Evolutionary conservation across 2,329 filamentous ascomycete species (phyloP).

Genomic region (Knufia fluminis): DNA sequence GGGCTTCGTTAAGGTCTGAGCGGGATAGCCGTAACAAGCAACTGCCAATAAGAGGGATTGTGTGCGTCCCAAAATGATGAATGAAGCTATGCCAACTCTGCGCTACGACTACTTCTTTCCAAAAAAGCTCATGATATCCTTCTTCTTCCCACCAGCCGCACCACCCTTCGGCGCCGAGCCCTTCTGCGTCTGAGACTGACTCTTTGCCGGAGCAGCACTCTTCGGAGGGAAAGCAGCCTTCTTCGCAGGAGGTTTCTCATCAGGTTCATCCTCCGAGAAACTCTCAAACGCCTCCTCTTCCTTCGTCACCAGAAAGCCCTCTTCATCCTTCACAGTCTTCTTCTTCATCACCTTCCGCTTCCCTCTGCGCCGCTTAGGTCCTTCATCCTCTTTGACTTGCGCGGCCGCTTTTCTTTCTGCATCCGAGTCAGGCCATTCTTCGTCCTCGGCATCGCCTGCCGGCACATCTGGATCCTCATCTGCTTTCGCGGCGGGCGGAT

Average conservation of each 20-base stretch:
- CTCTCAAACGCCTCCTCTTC: conserved; percentile 83
- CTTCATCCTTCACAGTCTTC: conserved; percentile 74
- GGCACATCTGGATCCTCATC: conserved; percentile 6
- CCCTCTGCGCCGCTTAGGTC: conserved; percentile 62
- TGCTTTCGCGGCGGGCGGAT: conserved; percentile 11
- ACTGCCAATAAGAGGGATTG: no score
- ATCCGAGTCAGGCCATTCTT: conserved; percentile 27
- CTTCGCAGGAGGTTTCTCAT: conserved; percentile 33
- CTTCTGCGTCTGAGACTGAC: conserved; percentile 24
- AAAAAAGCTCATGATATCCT: conserved; percentile 89
- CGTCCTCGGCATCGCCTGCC: conserved; percentile 42
- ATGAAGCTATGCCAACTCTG: neutral
- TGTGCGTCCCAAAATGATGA: no score
- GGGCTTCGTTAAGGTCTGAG: conserved; percentile 12
- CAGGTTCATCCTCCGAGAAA: conserved; percentile 80
- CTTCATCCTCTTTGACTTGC: conserved; percentile 23
- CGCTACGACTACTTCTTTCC: conserved; percentile 56
- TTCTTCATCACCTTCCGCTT: conserved; percentile 77
- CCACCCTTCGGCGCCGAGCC: conserved; percentile 42
- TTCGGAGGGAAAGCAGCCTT: neutral
- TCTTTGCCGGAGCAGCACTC: conserved; percentile 1
- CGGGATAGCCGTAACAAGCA: no score
- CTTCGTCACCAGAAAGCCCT: conserved; percentile 83
- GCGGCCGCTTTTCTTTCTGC: conserved; percentile 12
- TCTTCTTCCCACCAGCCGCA: conserved; percentile 31